Base-by-base conservation (phyloP, 2,329 filamentous ascomycete species). In the Phyllosticta citribraziliensis region DNA sequence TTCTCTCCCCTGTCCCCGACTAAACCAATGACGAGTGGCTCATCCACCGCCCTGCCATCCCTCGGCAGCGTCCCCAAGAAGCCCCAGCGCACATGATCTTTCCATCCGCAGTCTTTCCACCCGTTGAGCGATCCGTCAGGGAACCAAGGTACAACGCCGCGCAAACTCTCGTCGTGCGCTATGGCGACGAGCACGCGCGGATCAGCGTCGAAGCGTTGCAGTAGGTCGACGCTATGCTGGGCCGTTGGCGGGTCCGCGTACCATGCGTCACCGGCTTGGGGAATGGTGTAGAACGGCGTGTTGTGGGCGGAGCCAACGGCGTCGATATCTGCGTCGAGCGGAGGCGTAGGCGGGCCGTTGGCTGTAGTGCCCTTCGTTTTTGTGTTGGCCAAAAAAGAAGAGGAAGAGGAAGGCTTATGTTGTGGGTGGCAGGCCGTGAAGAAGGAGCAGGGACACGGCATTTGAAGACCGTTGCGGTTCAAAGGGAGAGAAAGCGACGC, bases 21-120 rank as follows among this genome's bases (percentile, higher is more conserved):
- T 51, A 62, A 35, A 17, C 60, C 60, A 10, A 56, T 50, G 9
- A 24, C 33, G 11, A 55, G 54, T 8, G 4, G 53, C n/a, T 62
- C 60, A 14, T 30, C 51, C 19, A 35, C 60, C 47, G 55, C 40
- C 27, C 55, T 65, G 50, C 55, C 64, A 63, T 65, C 66, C 65
- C 58, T 66, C 4, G 69, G 64, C 11, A 70, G 61, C 55, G 68
- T 66, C 20, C 63, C 55, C 20, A 70, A 65, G 55, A 70, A 70
- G 17, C 66, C 62, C 69, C 68, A 70, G 19, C 63, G 67, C 19
- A 66, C 55, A 9, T 63, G 66, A 27, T 63, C 64, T 14, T 66
- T 68, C 65, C 66, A 69, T 14, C 64, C 66, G 24, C 64, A 66
- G n/a, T 64, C 61, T 57, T 66, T 68, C 68, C 68, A 71, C 5